These are phyloP conservation scores for Pinguiococcus pyrenoidosus DNA, from an alignment of 108 stramenopile species.

Conservation along the genomic window DNA sequence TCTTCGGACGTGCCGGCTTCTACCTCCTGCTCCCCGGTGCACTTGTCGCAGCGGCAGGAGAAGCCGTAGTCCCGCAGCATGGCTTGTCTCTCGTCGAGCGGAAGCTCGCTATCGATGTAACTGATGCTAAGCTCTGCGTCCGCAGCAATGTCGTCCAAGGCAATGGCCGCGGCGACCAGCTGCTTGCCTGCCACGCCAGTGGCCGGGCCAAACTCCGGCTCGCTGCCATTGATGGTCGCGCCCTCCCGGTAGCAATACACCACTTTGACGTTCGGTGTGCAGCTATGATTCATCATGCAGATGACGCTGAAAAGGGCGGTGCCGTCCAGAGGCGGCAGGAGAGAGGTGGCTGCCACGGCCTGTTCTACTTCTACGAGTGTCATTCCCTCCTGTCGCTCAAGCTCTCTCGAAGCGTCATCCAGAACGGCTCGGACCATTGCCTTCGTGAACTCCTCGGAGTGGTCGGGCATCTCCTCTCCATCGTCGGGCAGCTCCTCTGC, in stretches of 20 bases:
- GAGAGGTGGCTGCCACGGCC: too few relatives aligned
- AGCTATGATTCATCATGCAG: slow-evolving; percentile 78
- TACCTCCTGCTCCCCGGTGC: slow-evolving; percentile 16
- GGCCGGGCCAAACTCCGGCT: background rate
- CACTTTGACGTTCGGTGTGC: slow-evolving; percentile 49
- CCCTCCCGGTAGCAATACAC: slow-evolving; percentile 21
- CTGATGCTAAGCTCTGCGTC: slow-evolving; percentile 67
- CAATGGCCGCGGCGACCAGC: slow-evolving; percentile 46
- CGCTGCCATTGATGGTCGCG: slow-evolving; percentile 3
- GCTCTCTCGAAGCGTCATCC: too few relatives aligned
- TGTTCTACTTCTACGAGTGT: too few relatives aligned
- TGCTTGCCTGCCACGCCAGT: slow-evolving; percentile 19
- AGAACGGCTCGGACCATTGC: too few relatives aligned
- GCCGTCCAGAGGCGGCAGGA: slow-evolving; percentile 64
- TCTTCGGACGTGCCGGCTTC: too few relatives aligned
- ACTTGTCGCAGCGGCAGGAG: slow-evolving; percentile 47
- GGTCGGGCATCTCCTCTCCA: background rate
- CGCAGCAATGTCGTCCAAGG: slow-evolving; percentile 41
- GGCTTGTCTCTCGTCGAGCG: slow-evolving; percentile 33
- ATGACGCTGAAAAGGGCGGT: slow-evolving; percentile 53
- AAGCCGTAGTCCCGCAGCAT: slow-evolving; percentile 63
- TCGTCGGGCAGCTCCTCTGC: background rate
- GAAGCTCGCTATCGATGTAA: slow-evolving; percentile 45
- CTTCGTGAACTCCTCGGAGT: slow-evolving; percentile 5
- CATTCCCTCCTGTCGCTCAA: too few relatives aligned